Conservation (phyloP, 2,329 filamentous ascomycete genomes). For the Trichoderma pleuroti region DNA sequence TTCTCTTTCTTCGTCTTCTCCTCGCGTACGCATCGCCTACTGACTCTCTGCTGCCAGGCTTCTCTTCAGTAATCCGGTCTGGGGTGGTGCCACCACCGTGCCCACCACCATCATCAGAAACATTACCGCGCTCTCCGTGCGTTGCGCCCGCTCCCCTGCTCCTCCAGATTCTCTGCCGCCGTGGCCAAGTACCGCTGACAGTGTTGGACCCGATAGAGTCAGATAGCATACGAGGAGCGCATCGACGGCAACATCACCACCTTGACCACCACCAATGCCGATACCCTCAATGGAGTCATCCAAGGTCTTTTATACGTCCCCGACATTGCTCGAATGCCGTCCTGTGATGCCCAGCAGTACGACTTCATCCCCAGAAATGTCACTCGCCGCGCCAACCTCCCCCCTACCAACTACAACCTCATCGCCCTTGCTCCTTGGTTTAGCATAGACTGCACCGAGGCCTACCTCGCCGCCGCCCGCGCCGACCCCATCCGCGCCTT, state of each 20-base stretch:
- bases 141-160: conserved; percentile 39
- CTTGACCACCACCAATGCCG: conserved; percentile 64
- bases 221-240: conserved; percentile 52
- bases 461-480: conserved; percentile 64
- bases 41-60: conserved; percentile 40
- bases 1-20: neutral
- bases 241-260: conserved; percentile 65
- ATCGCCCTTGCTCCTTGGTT: conserved; percentile 88
- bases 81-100: conserved; percentile 46
- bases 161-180: neutral
- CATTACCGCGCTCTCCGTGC: conserved; percentile 53
- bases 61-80: conserved; percentile 58
- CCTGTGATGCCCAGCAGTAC: conserved; percentile 61
- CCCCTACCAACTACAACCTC: conserved; percentile 64
- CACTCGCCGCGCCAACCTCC: conserved; percentile 68
- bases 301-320: conserved; percentile 85
- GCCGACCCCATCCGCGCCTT: conserved; percentile 59
- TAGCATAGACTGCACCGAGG: conserved; percentile 64
- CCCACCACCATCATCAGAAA: conserved; percentile 55
- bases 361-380: conserved; percentile 71
- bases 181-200: conserved; percentile 21
- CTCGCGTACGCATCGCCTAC: conserved; percentile 5
- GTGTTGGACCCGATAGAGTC: conserved; percentile 30
- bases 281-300: conserved; percentile 57
- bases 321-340: conserved; percentile 53